Percentiles rank a stretch among this genome's conserved stretches.
Evolutionary conservation across 257 asterid species (phyloP).

Genomic region (Solanum chmielewskii): DNA sequence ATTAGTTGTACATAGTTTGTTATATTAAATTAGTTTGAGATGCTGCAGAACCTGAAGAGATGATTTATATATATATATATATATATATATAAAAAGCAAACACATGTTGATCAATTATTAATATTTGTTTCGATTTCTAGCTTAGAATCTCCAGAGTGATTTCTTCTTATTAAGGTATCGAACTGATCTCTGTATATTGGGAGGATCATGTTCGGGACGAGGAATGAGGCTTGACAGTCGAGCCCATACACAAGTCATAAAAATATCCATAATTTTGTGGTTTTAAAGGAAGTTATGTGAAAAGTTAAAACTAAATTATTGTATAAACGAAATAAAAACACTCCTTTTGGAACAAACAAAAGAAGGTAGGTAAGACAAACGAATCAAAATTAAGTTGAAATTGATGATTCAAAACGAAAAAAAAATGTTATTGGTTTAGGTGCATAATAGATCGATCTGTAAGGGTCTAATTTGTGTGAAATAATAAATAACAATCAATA

Average conservation of each 20-base stretch:
- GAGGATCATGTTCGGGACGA: not conserved
- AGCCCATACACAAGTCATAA: not conserved
- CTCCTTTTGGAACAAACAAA: not conserved
- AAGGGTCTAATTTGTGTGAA: not conserved
- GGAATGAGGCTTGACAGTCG: not conserved
- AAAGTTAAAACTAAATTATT: too few relatives aligned
- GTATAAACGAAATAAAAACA: too few relatives aligned
- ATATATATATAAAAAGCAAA: not conserved
- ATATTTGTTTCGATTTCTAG: not conserved
- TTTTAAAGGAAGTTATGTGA: too few relatives aligned
- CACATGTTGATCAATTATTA: not conserved
- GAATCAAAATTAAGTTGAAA: not conserved
- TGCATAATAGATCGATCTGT: not conserved
- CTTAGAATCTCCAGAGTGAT: not conserved
- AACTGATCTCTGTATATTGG: not conserved
- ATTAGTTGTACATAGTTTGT: not conserved
- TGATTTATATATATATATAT: not conserved
- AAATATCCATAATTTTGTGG: not conserved
- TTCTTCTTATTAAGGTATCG: not conserved
- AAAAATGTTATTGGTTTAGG: not conserved
- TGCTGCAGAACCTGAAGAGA: not conserved
- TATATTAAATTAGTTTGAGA: not conserved
- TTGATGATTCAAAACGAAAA: not conserved
- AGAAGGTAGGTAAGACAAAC: not conserved
- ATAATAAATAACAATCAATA: not conserved